Conservation (phyloP, 2,329 filamentous ascomycete species). For the Monilinia aucupariae region DNA sequence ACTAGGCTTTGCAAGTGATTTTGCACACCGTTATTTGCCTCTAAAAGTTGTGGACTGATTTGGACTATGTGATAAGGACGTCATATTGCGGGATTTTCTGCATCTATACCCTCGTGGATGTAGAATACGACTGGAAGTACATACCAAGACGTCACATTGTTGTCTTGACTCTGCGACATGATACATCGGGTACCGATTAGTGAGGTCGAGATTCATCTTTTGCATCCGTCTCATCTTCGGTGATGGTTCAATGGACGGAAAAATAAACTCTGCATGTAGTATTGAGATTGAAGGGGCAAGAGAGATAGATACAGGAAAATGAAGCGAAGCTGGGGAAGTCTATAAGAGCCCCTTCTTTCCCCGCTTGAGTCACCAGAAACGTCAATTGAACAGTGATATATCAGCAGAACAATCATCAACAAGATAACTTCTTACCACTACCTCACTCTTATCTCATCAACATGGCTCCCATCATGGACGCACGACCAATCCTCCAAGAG, state of each 20-base stretch:
- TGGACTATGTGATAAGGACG: constrained; percentile 9
- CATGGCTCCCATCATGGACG: constrained; percentile 12
- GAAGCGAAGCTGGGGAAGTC: neutral
- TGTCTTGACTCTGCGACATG: neutral
- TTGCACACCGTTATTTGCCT: neutral
- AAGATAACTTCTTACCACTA: constrained; percentile 5
- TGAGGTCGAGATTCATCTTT: constrained; percentile 7
- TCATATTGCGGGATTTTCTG: constrained; percentile 14
- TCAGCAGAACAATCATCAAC: constrained; percentile 2
- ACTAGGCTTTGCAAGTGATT: neutral
- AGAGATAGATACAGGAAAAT: neutral
- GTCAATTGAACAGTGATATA: neutral
- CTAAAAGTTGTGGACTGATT: neutral
- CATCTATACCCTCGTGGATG: constrained; percentile 7
- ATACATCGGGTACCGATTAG: constrained; percentile 4
- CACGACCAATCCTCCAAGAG: constrained; percentile 5
- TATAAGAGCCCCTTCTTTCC: neutral
- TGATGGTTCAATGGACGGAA: constrained; percentile 4
- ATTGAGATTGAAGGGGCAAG: neutral
- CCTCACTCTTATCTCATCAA: neutral
- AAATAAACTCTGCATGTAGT: neutral
- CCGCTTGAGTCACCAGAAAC: constrained; percentile 1
- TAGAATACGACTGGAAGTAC: neutral
- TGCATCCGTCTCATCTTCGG: neutral
- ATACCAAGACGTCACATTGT: constrained; percentile 13